Conservation (phyloP, 257 asterid species). For the Cordia subcordata region DNA sequence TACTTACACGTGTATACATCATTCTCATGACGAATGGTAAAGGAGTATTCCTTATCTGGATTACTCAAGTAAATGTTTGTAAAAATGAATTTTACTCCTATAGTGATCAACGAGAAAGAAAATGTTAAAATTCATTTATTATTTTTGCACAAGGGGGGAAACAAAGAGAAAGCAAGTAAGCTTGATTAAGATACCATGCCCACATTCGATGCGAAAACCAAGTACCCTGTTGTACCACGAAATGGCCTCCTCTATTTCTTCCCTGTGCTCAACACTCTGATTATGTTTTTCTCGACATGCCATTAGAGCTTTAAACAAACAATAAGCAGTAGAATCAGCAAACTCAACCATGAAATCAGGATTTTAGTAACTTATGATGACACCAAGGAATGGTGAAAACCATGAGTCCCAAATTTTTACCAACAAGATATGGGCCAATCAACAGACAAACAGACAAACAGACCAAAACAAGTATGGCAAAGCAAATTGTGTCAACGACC, state of each 20-base stretch:
- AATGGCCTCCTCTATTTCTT: constrained; percentile 75
- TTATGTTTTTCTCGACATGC: constrained; percentile 47
- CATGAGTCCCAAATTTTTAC: too few species aligned
- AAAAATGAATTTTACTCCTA: constrained; percentile 88
- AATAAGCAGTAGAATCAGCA: constrained; percentile 15
- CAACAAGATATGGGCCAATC: too few species aligned
- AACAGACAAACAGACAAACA: too few species aligned
- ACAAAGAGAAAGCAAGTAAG: background rate
- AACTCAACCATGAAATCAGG: background rate
- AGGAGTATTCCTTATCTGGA: constrained; percentile 65
- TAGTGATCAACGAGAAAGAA: constrained; percentile 2
- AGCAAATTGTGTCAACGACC: too few species aligned
- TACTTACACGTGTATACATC: constrained; percentile 72
- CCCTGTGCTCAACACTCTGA: constrained; percentile 39
- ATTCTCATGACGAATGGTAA: constrained; percentile 63
- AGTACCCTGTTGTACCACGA: constrained; percentile 86
- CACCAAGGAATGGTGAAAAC: too few species aligned
- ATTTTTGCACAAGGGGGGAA: background rate
- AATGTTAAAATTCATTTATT: background rate
- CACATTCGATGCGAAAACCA: constrained; percentile 83
- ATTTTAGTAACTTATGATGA: too few species aligned
- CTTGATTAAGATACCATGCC: constrained; percentile 54
- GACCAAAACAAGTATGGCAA: too few species aligned
- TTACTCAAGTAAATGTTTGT: constrained; percentile 52
- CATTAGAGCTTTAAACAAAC: constrained; percentile 40